Conservation (phyloP, 2,329 filamentous ascomycete genomes). For the Fonsecaea nubica region DNA sequence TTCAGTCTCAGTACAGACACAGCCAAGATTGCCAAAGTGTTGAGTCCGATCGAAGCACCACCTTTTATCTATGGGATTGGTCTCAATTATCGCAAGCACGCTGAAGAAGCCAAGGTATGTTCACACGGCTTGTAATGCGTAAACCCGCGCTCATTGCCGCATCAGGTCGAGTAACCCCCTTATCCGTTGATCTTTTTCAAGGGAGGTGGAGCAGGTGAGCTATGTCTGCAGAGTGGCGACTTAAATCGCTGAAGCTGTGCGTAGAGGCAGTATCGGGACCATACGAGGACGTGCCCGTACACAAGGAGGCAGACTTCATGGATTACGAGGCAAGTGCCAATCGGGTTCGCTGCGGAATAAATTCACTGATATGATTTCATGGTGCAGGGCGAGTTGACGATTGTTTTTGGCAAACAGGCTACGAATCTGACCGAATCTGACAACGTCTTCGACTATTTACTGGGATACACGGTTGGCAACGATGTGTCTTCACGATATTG, state of each 20-base stretch:
- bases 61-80: constrained; percentile 13
- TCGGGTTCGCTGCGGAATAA: background rate
- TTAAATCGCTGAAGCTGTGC: background rate
- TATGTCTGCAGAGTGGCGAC: too few species aligned
- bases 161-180: constrained; percentile 5
- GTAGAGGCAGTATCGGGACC: constrained; percentile 42
- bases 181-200: constrained; percentile 45
- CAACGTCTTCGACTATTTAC: constrained; percentile 71
- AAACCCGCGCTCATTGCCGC: background rate
- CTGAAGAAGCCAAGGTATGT: constrained; percentile 9
- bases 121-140: background rate
- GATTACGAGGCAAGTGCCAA: constrained; percentile 17
- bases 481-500: constrained; percentile 77
- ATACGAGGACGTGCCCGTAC: constrained; percentile 39
- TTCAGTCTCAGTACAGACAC: background rate
- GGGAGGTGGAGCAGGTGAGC: constrained; percentile 38
- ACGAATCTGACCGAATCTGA: constrained; percentile 51
- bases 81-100: constrained; percentile 19
- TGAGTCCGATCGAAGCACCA: background rate
- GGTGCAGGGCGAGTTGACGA: constrained; percentile 29
- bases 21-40: background rate
- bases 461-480: constrained; percentile 77
- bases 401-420: constrained; percentile 51
- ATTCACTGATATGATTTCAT: background rate
- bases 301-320: background rate